Conservation (phyloP, 257 asterid genomes). For the Nicotiana undulata region DNA sequence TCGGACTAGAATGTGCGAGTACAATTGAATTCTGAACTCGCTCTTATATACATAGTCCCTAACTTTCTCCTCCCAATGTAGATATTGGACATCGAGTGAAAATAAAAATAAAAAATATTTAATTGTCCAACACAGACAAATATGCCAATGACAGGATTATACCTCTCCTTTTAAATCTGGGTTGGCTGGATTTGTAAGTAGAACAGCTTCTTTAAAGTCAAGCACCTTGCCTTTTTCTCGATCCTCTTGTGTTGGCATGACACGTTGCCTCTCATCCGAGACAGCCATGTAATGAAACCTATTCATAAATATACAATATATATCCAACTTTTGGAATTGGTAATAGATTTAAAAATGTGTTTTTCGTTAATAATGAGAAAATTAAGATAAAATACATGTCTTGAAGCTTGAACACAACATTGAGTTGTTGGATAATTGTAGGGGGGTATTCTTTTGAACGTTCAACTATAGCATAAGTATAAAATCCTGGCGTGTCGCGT, state of each 20-base stretch:
- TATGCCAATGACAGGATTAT: not conserved
- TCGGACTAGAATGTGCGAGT: too few relatives aligned
- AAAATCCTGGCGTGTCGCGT: conserved; percentile 38
- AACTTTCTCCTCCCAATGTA: not conserved
- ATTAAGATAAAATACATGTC: not conserved
- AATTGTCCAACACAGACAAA: too few relatives aligned
- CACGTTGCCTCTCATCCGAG: conserved; percentile 44
- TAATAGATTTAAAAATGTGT: not conserved
- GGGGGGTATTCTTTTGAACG: conserved; percentile 31
- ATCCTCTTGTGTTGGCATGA: conserved; percentile 40
- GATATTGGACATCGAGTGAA: too few relatives aligned
- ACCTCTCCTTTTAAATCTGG: conserved; percentile 48
- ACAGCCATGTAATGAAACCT: conserved; percentile 66
- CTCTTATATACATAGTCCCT: not conserved
- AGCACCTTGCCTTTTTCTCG: conserved; percentile 28
- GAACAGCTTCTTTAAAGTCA: conserved; percentile 51
- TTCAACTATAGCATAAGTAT: conserved; percentile 37
- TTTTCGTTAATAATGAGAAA: not conserved
- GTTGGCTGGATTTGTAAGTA: conserved; percentile 28
- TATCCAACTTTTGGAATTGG: not conserved
- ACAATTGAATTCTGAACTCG: too few relatives aligned
- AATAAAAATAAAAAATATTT: not conserved
- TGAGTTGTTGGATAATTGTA: conserved; percentile 32
- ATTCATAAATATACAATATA: not conserved
- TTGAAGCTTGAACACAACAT: conserved; percentile 41